Evolutionary conservation across 2,329 filamentous ascomycete species (phyloP), one percentile per base, ranked within the genome.

Genomic region (Colletotrichum higginsianum): DNA sequence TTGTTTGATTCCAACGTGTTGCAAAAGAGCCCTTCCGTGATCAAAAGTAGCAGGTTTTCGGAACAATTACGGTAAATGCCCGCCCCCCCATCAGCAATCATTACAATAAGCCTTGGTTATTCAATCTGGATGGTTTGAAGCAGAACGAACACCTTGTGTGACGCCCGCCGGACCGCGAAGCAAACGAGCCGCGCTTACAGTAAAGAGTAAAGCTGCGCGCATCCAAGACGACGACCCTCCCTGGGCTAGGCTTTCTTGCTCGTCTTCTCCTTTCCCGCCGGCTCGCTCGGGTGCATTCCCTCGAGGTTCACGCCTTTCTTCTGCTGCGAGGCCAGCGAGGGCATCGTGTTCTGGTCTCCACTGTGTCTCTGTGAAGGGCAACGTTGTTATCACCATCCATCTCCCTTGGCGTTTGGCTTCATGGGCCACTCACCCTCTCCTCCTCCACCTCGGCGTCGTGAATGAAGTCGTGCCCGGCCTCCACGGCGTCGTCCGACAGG

Each of bases 361-460:
- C 57, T 62, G 50, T 67, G 67, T 62, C 67, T 67, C 67, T 71
- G n/a, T 11, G 18, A 9, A 44, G 30, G 9, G 2, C 3, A 18
- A 18, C 15, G 8, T 11, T 11, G 1, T 23, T 7, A 55, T 2
- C 13, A 42, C 23, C 13, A 15, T 21, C 16, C 23, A 8, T 23
- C 13, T 6, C 26, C 5, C 3, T 13, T 18, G 8, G 15, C 3
- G 11, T 12, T n/a, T n/a, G 7, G 5, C 7, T 12, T 7, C 35
- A n/a, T 18, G 5, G 50, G 7, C 35, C 4, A 50, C 64, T 26
- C 26, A 78, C 78, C 64, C 75, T 76, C 61, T 81, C 79, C 62
- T 81, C 79, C 56, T 81, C 79, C 0, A 76, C n/a, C 61, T 82
- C 80, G 40, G 80, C 80, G 4, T 75, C 65, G 60, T 81, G 79